phyloP scores from a whole-genome alignment of 768 basidiomycete species.

The Russula earlei region DNA sequence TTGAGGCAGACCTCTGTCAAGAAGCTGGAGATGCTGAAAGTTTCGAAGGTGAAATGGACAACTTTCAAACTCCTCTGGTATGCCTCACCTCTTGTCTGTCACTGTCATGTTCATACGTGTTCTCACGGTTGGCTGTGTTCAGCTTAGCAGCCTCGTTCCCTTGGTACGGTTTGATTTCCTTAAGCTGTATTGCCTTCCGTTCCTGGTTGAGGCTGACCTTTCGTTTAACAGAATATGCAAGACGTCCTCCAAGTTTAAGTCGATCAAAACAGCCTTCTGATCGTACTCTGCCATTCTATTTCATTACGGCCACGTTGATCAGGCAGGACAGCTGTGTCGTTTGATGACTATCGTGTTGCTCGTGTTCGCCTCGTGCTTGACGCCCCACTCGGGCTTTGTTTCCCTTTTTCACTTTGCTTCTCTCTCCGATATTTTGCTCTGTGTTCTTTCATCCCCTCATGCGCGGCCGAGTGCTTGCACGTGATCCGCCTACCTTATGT shows the following conservation, averaged over 20 bases:
- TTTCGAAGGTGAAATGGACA: constrained; percentile 11
- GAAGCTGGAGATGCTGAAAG: not conserved
- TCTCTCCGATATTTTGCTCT: not conserved
- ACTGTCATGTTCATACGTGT: not conserved
- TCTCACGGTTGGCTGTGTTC: not conserved
- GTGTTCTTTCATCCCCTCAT: too few species aligned
- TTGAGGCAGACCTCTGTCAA: not conserved
- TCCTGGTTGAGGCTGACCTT: not conserved
- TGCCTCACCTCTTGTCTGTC: not conserved
- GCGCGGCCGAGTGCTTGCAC: too few species aligned
- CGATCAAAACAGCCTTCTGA: not conserved
- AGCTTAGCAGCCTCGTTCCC: constrained; percentile 17
- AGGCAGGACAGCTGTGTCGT: not conserved
- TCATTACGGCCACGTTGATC: not conserved
- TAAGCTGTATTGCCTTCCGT: not conserved
- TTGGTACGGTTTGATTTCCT: constrained; percentile 5
- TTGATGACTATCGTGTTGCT: not conserved
- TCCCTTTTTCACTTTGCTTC: not conserved
- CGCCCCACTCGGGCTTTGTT: not conserved
- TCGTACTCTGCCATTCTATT: not conserved
- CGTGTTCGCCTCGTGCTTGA: not conserved
- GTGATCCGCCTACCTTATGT: too few species aligned
- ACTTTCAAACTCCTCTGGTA: constrained; percentile 19
- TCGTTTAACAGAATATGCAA: constrained; percentile 7
- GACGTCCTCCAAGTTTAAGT: constrained; percentile 4